phyloP scores from a whole-genome alignment of 805 yeast species.

The Ogataea methanolica region DNA sequence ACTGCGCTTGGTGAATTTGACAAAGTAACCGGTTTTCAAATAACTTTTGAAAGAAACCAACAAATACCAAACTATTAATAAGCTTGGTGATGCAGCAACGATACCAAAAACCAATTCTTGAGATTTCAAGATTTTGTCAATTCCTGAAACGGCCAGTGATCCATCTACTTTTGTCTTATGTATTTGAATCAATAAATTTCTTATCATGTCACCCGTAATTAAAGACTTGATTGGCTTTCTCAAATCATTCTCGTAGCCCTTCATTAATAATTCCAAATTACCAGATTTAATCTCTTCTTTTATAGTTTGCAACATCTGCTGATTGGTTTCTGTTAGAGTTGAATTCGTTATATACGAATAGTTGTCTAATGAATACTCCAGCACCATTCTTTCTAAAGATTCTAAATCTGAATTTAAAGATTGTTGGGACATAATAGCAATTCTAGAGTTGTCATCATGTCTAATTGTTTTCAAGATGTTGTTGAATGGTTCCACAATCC shows the following conservation, averaged over 20 bases:
- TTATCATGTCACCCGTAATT: slow-evolving; percentile 63
- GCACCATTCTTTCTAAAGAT: slow-evolving; percentile 83
- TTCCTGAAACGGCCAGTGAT: slow-evolving; percentile 82
- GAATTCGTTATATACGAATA: slow-evolving; percentile 9
- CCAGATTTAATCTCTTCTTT: slow-evolving; percentile 58
- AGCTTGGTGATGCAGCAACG: slow-evolving; percentile 82
- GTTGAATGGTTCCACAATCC: slow-evolving; percentile 75
- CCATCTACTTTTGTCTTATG: slow-evolving; percentile 97
- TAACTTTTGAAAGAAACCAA: slow-evolving; percentile 28
- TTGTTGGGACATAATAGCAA: slow-evolving; percentile 75
- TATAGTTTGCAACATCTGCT: slow-evolving; percentile 25
- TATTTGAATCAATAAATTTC: slow-evolving; percentile 82
- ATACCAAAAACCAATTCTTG: slow-evolving; percentile 94
- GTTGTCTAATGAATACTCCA: slow-evolving; percentile 54
- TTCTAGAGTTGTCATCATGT: slow-evolving; percentile 69
- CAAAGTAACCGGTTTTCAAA: slow-evolving; percentile 34
- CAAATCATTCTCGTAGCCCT: slow-evolving; percentile 73
- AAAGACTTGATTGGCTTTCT: slow-evolving; percentile 61
- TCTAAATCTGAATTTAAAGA: slow-evolving; percentile 74
- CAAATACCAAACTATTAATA: slow-evolving; percentile 50
- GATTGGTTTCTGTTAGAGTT: slow-evolving; percentile 7
- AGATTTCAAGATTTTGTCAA: slow-evolving; percentile 81
- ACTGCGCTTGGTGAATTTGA: slow-evolving; percentile 29
- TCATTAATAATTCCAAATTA: slow-evolving; percentile 74
- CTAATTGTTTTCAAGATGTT: slow-evolving; percentile 76